Percentiles rank a stretch among this genome's conserved stretches.
Conservation (phyloP, 176 grass and related monocot genomes). For the Secale cereale region DNA sequence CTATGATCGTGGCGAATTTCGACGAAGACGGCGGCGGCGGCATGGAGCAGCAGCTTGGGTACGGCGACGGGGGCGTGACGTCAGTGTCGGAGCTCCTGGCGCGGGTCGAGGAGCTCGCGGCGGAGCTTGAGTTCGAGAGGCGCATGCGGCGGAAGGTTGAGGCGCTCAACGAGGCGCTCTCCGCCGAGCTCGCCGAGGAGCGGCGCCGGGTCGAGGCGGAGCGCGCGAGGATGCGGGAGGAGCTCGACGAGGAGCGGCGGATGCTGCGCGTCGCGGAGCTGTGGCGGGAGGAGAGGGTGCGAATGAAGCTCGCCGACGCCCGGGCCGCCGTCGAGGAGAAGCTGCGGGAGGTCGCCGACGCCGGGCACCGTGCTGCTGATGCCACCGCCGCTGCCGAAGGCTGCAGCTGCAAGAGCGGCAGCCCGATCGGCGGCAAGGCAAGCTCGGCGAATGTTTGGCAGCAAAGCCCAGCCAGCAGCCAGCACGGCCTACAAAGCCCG, state of each 20-base stretch:
- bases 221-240: constrained; percentile 44
- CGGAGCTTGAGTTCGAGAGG: constrained; percentile 63
- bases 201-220: constrained; percentile 39
- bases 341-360: constrained; percentile 50
- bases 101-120: constrained; percentile 33
- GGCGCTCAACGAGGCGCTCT: constrained; percentile 45
- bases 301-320: constrained; percentile 80
- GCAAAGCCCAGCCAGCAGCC: neutral
- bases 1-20: constrained; percentile 38
- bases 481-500: constrained; percentile 23
- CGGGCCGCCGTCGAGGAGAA: constrained; percentile 52
- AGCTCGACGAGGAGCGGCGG: constrained; percentile 69
- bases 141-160: constrained; percentile 61
- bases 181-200: constrained; percentile 59
- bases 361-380: neutral
- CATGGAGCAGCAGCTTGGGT: constrained; percentile 1
- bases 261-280: constrained; percentile 72
- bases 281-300: constrained; percentile 84
- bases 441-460: constrained; percentile 23
- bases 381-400: neutral
- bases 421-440: constrained; percentile 17
- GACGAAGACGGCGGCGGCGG: neutral
- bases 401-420: neutral
- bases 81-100: constrained; percentile 39
- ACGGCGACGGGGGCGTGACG: neutral